Percentiles rank a stretch among this genome's conserved stretches.
phyloP scores from a whole-genome alignment of 108 stramenopile species.

The Cyclotella sp. region DNA sequence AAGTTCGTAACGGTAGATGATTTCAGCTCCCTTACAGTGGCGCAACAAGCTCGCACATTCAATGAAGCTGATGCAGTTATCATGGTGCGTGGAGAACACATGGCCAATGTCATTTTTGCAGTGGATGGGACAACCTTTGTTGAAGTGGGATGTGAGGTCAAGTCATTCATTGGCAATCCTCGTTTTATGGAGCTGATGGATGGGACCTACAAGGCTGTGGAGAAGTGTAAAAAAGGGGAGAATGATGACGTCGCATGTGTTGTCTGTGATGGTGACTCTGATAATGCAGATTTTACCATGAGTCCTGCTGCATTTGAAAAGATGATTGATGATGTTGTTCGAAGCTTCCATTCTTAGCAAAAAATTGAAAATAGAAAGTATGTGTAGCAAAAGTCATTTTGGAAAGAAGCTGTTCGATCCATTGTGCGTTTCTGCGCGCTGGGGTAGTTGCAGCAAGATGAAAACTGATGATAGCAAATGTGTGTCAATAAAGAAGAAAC shows the following conservation, averaged over 20 bases:
- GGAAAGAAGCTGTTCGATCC: too few relatives aligned
- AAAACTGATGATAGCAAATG: too few relatives aligned
- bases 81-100: conserved; percentile 49
- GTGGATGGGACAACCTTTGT: conserved; percentile 52
- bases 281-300: conserved; percentile 35
- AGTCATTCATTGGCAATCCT: conserved; percentile 42
- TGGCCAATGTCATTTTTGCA: conserved; percentile 51
- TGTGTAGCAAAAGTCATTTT: not conserved
- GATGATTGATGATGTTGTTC: conserved; percentile 44
- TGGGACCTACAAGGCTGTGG: conserved; percentile 31
- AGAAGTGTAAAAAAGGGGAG: conserved; percentile 22
- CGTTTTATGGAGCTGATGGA: conserved; percentile 47
- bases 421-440: too few relatives aligned
- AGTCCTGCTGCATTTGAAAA: conserved; percentile 39
- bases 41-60: conserved; percentile 43
- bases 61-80: conserved; percentile 51
- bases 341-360: conserved; percentile 14
- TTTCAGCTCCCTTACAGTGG: conserved; percentile 38
- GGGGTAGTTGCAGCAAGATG: too few relatives aligned
- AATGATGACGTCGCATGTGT: conserved; percentile 21
- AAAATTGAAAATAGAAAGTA: not conserved
- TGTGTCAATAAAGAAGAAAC: too few relatives aligned
- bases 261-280: conserved; percentile 31
- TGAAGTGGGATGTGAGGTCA: conserved; percentile 42
- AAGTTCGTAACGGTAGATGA: conserved; percentile 44